Evolutionary conservation across 202 grass and related monocot species (phyloP).

Genomic region (Panicum hallii): DNA sequence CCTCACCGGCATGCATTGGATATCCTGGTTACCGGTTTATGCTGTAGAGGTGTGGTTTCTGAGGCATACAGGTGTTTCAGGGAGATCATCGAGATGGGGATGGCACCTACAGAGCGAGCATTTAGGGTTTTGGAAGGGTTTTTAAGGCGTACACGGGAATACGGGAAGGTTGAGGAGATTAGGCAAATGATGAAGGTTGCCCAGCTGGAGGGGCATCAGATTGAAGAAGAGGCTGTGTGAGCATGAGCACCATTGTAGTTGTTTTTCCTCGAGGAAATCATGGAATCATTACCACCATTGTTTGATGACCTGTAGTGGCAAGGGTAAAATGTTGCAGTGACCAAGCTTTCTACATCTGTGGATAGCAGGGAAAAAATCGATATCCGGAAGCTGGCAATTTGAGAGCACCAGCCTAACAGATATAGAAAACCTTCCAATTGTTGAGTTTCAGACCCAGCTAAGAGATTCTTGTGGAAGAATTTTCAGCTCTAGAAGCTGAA

Average conservation of each 20-base stretch:
- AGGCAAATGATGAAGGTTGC: constrained; percentile 61
- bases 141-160: constrained; percentile 54
- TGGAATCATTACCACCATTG: not conserved
- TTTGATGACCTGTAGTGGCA: constrained; percentile 6
- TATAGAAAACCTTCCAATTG: not conserved
- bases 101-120: constrained; percentile 76
- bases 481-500: not conserved
- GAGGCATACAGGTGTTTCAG: constrained; percentile 78
- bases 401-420: not conserved
- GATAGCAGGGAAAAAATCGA: not conserved
- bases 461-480: constrained; percentile 25
- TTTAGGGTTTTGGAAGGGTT: constrained; percentile 74
- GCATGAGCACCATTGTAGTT: not conserved
- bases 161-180: constrained; percentile 74
- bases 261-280: constrained; percentile 6
- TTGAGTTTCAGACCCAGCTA: not conserved
- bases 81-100: constrained; percentile 61
- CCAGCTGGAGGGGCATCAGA: constrained; percentile 44
- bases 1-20: constrained; percentile 84
- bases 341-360: constrained; percentile 1
- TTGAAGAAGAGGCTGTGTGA: constrained; percentile 18
- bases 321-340: constrained; percentile 27
- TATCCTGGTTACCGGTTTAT: constrained; percentile 75
- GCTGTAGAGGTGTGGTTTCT: constrained; percentile 67
- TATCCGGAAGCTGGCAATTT: constrained; percentile 32